phyloP scores from a whole-genome alignment of 2,329 filamentous ascomycete species.

The Colletotrichum brevisporum region DNA sequence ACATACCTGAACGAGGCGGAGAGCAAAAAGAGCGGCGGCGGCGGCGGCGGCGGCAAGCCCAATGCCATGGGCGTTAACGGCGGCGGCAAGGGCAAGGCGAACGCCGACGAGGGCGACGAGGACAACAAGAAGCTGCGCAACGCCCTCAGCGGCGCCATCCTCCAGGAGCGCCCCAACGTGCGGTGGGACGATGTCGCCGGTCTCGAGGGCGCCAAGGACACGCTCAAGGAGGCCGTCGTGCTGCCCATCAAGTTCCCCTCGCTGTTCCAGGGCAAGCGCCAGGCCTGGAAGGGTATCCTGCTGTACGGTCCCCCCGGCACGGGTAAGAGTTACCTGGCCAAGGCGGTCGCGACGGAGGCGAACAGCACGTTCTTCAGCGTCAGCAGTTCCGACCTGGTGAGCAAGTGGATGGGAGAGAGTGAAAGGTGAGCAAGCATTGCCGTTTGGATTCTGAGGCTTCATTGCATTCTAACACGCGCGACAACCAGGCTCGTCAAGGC shows the following conservation, averaged over 20 bases:
- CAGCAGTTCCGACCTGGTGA: conserved; percentile 95
- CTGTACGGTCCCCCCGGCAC: conserved; percentile 97
- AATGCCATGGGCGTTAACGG: conserved; percentile 78
- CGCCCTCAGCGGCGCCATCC: conserved; percentile 90
- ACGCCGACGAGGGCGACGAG: conserved; percentile 82
- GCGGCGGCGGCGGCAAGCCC: conserved; percentile 72
- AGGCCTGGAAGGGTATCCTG: conserved; percentile 98
- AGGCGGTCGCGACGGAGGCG: conserved; percentile 97
- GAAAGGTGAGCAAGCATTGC: conserved; percentile 77
- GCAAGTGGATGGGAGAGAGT: conserved; percentile 99
- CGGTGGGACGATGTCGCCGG: conserved; percentile 99
- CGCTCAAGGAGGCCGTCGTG: conserved; percentile 97
- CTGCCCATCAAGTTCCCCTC: conserved; percentile 98
- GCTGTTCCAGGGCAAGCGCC: conserved; percentile 93
- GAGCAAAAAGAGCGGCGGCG: conserved; percentile 76
- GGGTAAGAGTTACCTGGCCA: conserved; percentile 97
- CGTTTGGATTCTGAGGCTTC: too few relatives aligned
- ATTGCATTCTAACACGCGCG: background rate
- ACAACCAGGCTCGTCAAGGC: conserved; percentile 86
- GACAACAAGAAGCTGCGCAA: conserved; percentile 96
- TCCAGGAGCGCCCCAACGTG: conserved; percentile 95
- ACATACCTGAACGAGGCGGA: conserved; percentile 85
- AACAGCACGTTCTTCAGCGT: conserved; percentile 99
- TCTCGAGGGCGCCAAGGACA: conserved; percentile 93
- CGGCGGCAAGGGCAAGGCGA: conserved; percentile 70